phyloP scores from a whole-genome alignment of 768 basidiomycete species.

The Inosperma sp. region DNA sequence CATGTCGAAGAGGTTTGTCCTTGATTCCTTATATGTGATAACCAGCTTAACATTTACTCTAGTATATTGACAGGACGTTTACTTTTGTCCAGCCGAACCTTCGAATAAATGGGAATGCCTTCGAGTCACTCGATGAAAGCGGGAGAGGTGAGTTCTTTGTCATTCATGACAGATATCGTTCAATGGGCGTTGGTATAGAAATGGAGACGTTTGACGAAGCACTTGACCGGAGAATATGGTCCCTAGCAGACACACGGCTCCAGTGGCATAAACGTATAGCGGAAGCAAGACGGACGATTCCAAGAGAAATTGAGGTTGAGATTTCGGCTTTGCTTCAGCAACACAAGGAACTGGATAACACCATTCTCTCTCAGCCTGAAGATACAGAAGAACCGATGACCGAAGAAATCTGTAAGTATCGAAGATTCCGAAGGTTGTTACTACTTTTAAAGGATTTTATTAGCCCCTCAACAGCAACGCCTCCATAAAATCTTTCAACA shows the following conservation, averaged over 20 bases:
- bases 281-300: conserved; percentile 58
- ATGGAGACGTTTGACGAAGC: conserved; percentile 84
- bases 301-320: conserved; percentile 44
- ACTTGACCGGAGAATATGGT: conserved; percentile 79
- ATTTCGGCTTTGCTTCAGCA: conserved; percentile 30
- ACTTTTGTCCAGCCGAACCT: conserved; percentile 64
- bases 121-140: conserved; percentile 55
- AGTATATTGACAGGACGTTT: conserved; percentile 65
- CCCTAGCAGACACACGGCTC: conserved; percentile 66
- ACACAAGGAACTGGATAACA: conserved; percentile 28
- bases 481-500: conserved; percentile 31
- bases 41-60: not conserved
- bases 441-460: not conserved
- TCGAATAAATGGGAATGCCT: conserved; percentile 74
- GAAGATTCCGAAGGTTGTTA: not conserved
- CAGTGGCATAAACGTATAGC: conserved; percentile 73
- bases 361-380: conserved; percentile 13
- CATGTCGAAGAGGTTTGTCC: conserved; percentile 48
- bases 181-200: conserved; percentile 31
- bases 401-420: conserved; percentile 22
- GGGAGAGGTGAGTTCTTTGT: conserved; percentile 42
- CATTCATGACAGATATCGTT: not conserved
- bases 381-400: conserved; percentile 17
- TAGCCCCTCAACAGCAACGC: conserved; percentile 17
- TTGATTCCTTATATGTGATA: not conserved